Percentiles rank a stretch among this genome's conserved stretches.
Conservation (phyloP, 2,329 filamentous ascomycete species). For the Graphilbum ipis-grandicollis region DNA sequence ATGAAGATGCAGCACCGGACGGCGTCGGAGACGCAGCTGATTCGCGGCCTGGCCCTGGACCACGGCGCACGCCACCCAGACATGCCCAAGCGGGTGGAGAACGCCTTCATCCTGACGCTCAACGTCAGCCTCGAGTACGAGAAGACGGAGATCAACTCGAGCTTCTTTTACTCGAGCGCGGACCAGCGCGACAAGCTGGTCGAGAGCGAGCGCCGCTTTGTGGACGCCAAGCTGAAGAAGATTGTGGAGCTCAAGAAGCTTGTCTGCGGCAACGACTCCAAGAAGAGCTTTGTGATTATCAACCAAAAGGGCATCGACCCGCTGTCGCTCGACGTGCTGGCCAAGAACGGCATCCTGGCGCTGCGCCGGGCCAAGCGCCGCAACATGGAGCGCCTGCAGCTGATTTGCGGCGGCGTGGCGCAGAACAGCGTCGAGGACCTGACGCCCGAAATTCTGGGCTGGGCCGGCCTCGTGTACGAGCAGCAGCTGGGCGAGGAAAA, state of each 20-base stretch:
- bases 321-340: constrained; percentile 82
- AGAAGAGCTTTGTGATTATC: constrained; percentile 93
- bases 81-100: constrained; percentile 93
- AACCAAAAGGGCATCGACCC: constrained; percentile 99
- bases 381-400: constrained; percentile 96
- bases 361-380: constrained; percentile 88
- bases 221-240: constrained; percentile 91
- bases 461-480: constrained; percentile 93
- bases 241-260: constrained; percentile 97
- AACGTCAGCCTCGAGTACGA: constrained; percentile 98
- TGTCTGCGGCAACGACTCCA: constrained; percentile 81
- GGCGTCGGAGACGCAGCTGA: constrained; percentile 88
- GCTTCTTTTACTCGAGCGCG: constrained; percentile 95
- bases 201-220: constrained; percentile 87
- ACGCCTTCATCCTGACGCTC: constrained; percentile 84
- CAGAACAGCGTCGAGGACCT: constrained; percentile 97
- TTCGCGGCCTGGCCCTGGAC: constrained; percentile 80
- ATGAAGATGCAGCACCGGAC: constrained; percentile 99
- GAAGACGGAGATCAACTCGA: constrained; percentile 97
- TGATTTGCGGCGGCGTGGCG: constrained; percentile 76
- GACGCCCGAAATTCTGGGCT: constrained; percentile 73
- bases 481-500: constrained; percentile 97
- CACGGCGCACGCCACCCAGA: constrained; percentile 94
- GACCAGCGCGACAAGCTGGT: constrained; percentile 97
- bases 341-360: constrained; percentile 95